These are phyloP conservation scores for Violaceomyces palustris DNA, from an alignment of 1,284 basidiomycete genomes.

Conservation along the genomic window DNA sequence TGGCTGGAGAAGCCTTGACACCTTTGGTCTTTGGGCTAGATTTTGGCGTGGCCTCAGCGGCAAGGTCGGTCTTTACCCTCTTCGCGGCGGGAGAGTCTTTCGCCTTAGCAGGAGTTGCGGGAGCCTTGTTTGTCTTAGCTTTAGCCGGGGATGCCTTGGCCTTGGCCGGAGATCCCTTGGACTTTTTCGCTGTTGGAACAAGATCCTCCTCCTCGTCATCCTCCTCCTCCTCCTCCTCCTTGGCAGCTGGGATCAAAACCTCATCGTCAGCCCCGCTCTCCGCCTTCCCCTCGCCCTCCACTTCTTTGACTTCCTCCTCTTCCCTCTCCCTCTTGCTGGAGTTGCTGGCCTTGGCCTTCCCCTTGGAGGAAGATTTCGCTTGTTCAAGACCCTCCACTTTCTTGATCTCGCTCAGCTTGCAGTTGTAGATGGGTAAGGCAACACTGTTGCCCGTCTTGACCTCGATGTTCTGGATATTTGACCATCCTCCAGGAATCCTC, in stretches of 20 bases:
- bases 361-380: conserved; percentile 3
- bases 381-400: conserved; percentile 9
- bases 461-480: conserved; percentile 81
- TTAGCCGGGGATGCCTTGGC: no score
- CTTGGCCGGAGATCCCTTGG: no score
- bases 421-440: conserved; percentile 85
- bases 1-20: no score
- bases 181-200: no score
- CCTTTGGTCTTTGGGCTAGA: no score
- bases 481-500: conserved; percentile 73
- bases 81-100: no score
- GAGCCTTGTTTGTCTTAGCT: no score
- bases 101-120: no score
- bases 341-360: conserved; percentile 3
- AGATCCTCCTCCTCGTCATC: conserved; percentile 2
- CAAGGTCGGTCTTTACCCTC: no score
- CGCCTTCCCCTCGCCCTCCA: background rate
- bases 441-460: conserved; percentile 83
- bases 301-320: background rate
- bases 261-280: no score
- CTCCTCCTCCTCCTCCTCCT: conserved; percentile 1
- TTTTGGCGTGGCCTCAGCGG: no score
- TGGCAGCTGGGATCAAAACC: no score
- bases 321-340: background rate
- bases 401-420: conserved; percentile 61